Evolutionary conservation across 805 yeast species (phyloP).

Genomic region (Suhomyces sp.): DNA sequence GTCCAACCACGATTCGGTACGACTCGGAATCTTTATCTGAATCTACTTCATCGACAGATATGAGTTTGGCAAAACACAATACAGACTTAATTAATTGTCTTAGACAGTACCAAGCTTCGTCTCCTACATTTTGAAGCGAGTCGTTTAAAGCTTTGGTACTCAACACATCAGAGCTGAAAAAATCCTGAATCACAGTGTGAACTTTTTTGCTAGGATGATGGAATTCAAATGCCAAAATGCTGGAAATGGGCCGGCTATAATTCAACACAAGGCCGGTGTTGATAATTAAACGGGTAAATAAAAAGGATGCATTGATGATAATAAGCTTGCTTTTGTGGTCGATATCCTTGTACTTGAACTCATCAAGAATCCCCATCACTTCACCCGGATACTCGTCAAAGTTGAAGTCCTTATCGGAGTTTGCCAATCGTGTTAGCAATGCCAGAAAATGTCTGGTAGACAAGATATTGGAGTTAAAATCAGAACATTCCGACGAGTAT

Average conservation of each 20-base stretch:
- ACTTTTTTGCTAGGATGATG: background rate
- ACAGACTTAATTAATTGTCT: background rate
- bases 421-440: background rate
- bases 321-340: slow-evolving; percentile 19
- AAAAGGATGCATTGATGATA: slow-evolving; percentile 31
- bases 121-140: background rate
- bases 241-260: slow-evolving; percentile 19
- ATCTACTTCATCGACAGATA: background rate
- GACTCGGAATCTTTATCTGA: background rate
- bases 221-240: slow-evolving; percentile 32
- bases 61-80: background rate
- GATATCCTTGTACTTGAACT: slow-evolving; percentile 2
- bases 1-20: slow-evolving; percentile 10
- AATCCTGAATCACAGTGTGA: background rate
- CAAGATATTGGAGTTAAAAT: slow-evolving; percentile 10
- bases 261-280: slow-evolving; percentile 24
- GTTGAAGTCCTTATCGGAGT: background rate
- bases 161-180: background rate
- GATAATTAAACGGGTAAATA: slow-evolving; percentile 31
- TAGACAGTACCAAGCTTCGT: background rate
- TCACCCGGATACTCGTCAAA: background rate
- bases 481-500: slow-evolving; percentile 4
- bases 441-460: slow-evolving; percentile 6
- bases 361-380: background rate
- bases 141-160: background rate